Base-by-base conservation (phyloP, 768 basidiomycete species). In the Lactarius hatsudake region DNA sequence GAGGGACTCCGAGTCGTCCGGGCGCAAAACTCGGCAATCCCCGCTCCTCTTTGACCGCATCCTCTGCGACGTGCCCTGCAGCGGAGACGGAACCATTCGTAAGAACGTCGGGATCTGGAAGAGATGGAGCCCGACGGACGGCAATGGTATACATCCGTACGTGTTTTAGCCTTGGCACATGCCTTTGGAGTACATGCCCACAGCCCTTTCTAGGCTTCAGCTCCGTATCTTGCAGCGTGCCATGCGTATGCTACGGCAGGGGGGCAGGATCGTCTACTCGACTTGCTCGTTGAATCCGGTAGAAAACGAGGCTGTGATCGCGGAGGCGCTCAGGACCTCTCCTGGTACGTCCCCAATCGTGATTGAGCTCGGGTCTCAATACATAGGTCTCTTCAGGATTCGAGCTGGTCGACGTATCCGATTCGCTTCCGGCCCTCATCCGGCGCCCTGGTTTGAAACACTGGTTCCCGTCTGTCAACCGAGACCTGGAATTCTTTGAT, bases 91-190 rank as follows among this genome's bases (percentile, higher is more conserved):
- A 0, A 99, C 97, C 0, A 76, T 98, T 64, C 80, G 97, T 69
- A 99, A 99, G 82, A 99, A 99, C 75, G 76, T 91, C 17, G 91
- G 88, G 0, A 97, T 99, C 48, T 99, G 97, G 97, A 91, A 90
- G 75, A 82, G 83, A 51, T 99, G 96, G 96, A 86, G 86, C 54
- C 85, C 89, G 15, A 85, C 86, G 75, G 93, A 96, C 75, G 96
- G 91, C 12, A 95, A 96, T 74, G 93, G 94, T 3, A 76, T 99
- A 67, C 97, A 99, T 74, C 78, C 84, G 94, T 95, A 71, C 53
- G 86, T 78, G 86, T 78, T 58, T 30, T 32, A 2, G 26, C 63
- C 38, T 17, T 45, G 9, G 30, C 54, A 17, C 28, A 32, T n/a
- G 7, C 43, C 32, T 20, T 23, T n/a, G 57, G 12, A 28, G 28